Evolutionary conservation across 192 early-diverging fungal genomes (phyloP).

Genomic region (Coemansia sp.): DNA sequence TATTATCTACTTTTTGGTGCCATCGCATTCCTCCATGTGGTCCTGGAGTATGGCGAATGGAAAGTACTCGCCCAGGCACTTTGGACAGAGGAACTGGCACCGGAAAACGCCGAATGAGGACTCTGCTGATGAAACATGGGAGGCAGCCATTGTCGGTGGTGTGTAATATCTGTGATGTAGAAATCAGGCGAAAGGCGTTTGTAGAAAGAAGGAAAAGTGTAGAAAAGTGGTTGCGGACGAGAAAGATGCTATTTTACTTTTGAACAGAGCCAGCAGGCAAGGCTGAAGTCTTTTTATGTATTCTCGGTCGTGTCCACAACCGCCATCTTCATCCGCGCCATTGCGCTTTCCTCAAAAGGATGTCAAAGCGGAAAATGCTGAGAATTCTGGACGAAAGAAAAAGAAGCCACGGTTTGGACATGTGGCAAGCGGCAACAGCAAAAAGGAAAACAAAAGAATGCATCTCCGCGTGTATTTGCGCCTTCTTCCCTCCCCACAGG

Average conservation of each 20-base stretch:
- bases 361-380: conserved; percentile 10
- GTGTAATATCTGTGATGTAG: neutral
- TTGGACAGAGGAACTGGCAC: conserved; percentile 37
- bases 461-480: neutral
- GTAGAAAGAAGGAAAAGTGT: conserved; percentile 3
- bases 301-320: neutral
- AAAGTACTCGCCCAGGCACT: conserved; percentile 33
- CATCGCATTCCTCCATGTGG: conserved; percentile 35
- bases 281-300: neutral
- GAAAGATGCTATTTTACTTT: neutral
- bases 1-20: neutral
- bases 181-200: neutral
- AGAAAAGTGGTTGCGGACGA: neutral
- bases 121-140: conserved; percentile 18
- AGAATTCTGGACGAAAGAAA: conserved; percentile 9
- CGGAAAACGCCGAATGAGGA: conserved; percentile 33
- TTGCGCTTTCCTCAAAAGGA: neutral
- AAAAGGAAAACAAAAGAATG: neutral
- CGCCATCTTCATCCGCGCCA: neutral
- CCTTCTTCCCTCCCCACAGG: conserved; percentile 7
- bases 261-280: neutral
- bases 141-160: conserved; percentile 32
- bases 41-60: conserved; percentile 25
- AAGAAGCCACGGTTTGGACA: conserved; percentile 7
- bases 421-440: conserved; percentile 1